Base-by-base conservation (phyloP, 306 rosid species). In the Vigna angularis region DNA sequence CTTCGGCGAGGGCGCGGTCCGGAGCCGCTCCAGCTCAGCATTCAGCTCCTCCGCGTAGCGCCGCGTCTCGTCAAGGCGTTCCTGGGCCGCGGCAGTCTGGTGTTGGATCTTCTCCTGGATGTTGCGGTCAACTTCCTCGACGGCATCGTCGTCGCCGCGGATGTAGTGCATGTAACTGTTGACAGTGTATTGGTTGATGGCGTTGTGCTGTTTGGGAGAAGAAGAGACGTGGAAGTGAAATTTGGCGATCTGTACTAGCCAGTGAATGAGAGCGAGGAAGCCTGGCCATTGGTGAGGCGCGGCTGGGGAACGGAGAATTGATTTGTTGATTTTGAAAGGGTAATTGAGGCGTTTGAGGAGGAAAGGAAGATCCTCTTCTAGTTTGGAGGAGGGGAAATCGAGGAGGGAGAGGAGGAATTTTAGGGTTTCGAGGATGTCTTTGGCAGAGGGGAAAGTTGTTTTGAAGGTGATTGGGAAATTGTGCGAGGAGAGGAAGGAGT, bases 231-330 rank as follows among this genome's bases (percentile, higher is more conserved):
- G 87, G 22, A 83, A 75, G 5, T 79, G 75, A 76, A 70, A 86
- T 9, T 63, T 69, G 7, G 87, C 93, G 62, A 90, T 38, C 79
- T 95, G 97, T 30, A 93, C 90, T 34, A 95, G 89, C 99, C 99
- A 95, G 84, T 93, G 98, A 32, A 95, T 90, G 12, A 95, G 85
- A 1, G 98, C 95, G 26, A 95, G 93, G 22, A 93, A 49, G 0
- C 91, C 26, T 1, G 96, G 97, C 99, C 99, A 95, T 30, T 91
- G 97, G 81, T 95, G 99, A 55, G 98, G 95, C 0, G 96, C 90
- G 0, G 93, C 94, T 4, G 98, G 97, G 4, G 93, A 79, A 28
- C 88, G 91, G 51, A 95, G 88, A 42, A 95, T 76, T 0, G 93
- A 85, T 52, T 91, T 95, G 75, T 88, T 93, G 72, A 90, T 71